These are phyloP conservation scores for Colletotrichum melonis DNA, from an alignment of 2,329 filamentous ascomycete species.

Conservation along the genomic window DNA sequence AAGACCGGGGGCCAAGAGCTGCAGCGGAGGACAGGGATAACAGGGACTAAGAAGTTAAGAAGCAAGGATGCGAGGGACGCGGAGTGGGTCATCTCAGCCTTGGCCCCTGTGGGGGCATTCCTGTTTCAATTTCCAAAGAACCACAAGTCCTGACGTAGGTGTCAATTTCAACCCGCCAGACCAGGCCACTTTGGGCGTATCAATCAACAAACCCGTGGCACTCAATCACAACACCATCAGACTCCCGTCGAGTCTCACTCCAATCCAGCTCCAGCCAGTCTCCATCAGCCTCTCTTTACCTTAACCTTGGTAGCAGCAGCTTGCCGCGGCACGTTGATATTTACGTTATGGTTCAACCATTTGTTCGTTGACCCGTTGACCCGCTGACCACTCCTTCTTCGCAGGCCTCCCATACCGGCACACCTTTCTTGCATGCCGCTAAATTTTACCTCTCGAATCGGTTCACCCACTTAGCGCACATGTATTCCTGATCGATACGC, in stretches of 20 bases:
- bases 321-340: background rate
- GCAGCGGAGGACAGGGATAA: background rate
- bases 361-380: background rate
- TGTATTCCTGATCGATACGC: background rate
- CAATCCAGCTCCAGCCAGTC: background rate
- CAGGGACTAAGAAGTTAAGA: background rate
- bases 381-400: background rate
- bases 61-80: background rate
- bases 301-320: background rate
- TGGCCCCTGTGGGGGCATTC: constrained; percentile 32
- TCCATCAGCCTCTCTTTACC: background rate
- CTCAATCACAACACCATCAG: background rate
- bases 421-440: background rate
- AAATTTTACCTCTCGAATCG: background rate
- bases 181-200: constrained; percentile 4
- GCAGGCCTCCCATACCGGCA: constrained; percentile 3
- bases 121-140: constrained; percentile 29
- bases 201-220: constrained; percentile 3
- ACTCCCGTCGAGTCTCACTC: background rate
- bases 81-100: constrained; percentile 12
- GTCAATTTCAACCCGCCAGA: constrained; percentile 12
- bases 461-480: background rate
- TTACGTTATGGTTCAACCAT: background rate
- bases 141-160: constrained; percentile 33
- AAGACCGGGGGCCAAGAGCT: background rate